phyloP scores from a whole-genome alignment of 169 alveolate genomes.

The Besnoitia besnoiti region DNA sequence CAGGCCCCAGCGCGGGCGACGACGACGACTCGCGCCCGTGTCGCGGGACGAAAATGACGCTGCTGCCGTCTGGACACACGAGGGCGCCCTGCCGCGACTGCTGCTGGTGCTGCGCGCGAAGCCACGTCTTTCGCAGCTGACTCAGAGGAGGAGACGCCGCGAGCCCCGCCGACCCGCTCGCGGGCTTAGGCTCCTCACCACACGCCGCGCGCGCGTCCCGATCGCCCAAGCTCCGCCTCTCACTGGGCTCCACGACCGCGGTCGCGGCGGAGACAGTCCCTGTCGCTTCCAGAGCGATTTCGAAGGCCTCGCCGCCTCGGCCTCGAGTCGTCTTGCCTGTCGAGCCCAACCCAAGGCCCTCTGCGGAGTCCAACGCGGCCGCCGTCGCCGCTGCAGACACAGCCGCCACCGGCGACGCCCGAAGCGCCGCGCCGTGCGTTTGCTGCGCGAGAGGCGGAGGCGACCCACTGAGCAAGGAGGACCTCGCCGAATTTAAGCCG shows the following conservation, averaged over 20 bases:
- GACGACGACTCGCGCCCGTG: background rate
- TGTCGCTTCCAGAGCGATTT: background rate
- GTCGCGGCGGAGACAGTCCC: background rate
- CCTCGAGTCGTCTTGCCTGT: constrained; percentile 31
- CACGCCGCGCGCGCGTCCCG: background rate
- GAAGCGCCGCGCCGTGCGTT: too few species aligned
- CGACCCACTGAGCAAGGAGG: too few species aligned
- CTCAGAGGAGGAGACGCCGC: background rate
- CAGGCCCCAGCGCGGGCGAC: too few species aligned
- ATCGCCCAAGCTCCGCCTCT: background rate
- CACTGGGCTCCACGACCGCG: background rate
- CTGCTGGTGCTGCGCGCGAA: constrained; percentile 45
- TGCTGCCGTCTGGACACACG: constrained; percentile 50
- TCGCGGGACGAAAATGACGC: constrained; percentile 31
- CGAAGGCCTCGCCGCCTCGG: constrained; percentile 44
- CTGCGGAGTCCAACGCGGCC: constrained; percentile 8
- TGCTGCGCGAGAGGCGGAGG: too few species aligned
- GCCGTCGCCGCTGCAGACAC: constrained; percentile 41
- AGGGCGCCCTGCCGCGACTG: constrained; percentile 44
- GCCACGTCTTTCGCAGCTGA: constrained; percentile 37
- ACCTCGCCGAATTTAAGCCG: too few species aligned
- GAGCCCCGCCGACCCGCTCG: background rate
- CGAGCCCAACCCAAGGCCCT: background rate
- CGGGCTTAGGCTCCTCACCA: background rate
- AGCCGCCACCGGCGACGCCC: constrained; percentile 43